A percentile compares a stretch with the other conserved stretches of the same genome.
Evolutionary conservation across 2,329 filamentous ascomycete genomes (phyloP).

Genomic region (Pseudohalonectria lignicola): DNA sequence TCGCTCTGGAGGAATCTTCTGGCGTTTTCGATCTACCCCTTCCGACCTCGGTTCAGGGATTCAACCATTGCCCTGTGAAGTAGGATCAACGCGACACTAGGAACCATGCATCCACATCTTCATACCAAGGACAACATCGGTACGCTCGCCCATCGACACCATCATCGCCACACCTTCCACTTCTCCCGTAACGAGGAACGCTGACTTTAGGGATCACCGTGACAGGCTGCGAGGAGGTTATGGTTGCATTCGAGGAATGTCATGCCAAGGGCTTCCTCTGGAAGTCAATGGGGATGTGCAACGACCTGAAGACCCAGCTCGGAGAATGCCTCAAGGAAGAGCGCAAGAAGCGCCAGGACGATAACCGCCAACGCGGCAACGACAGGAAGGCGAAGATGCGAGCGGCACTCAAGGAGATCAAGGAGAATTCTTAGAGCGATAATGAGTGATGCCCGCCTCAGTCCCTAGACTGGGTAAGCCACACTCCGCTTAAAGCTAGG

Average conservation of each 20-base stretch:
- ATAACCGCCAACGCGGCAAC: slow-evolving; percentile 62
- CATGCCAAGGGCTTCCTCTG: slow-evolving; percentile 86
- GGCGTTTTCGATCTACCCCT: too few relatives aligned
- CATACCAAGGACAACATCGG: slow-evolving; percentile 87
- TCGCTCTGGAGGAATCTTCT: too few relatives aligned
- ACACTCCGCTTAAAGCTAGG: too few relatives aligned
- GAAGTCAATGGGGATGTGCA: slow-evolving; percentile 87
- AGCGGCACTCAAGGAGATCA: slow-evolving; percentile 69
- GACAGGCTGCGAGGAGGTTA: slow-evolving; percentile 86
- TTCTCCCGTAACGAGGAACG: slow-evolving; percentile 1
- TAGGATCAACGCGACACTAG: too few relatives aligned
- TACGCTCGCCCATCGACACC: slow-evolving; percentile 25
- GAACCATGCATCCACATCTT: slow-evolving; percentile 99
- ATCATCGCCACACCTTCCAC: background rate
- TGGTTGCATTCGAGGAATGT: slow-evolving; percentile 89
- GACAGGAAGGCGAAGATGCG: slow-evolving; percentile 64
- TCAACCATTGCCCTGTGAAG: too few relatives aligned
- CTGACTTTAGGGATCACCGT: too few relatives aligned
- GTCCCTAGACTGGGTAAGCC: too few relatives aligned
- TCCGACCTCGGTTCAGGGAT: too few relatives aligned
- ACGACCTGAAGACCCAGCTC: slow-evolving; percentile 70
- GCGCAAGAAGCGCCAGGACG: slow-evolving; percentile 63
- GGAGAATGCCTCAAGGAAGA: slow-evolving; percentile 77
- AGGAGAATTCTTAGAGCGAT: slow-evolving; percentile 61
- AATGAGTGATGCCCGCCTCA: too few relatives aligned